Evolutionary conservation across 2,329 filamentous ascomycete genomes (phyloP).

Genomic region (Laburnicola sp.): DNA sequence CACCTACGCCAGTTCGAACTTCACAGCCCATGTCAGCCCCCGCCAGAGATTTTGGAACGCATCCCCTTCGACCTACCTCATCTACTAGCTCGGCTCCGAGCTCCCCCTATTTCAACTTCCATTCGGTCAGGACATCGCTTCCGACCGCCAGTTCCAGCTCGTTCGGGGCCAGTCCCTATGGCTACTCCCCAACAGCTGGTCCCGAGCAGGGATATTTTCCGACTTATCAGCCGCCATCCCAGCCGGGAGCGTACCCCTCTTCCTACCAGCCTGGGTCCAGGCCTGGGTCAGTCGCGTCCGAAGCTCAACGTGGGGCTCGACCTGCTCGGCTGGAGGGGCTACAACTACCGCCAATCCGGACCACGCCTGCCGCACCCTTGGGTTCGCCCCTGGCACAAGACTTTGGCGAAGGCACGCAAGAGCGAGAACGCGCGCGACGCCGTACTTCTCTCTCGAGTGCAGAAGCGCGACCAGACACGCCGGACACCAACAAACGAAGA

Average conservation of each 20-base stretch:
- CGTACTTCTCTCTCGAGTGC: slow-evolving; percentile 34
- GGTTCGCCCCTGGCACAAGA: slow-evolving; percentile 37
- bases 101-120: slow-evolving; percentile 42
- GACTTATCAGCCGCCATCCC: slow-evolving; percentile 32
- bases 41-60: slow-evolving; percentile 32
- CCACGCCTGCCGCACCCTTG: slow-evolving; percentile 30
- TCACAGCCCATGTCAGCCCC: slow-evolving; percentile 36
- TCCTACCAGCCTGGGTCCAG: slow-evolving; percentile 33
- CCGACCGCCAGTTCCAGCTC: slow-evolving; percentile 39
- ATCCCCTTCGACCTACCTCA: slow-evolving; percentile 32
- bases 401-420: slow-evolving; percentile 23
- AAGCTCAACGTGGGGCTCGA: slow-evolving; percentile 32
- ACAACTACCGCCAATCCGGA: slow-evolving; percentile 44
- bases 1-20: slow-evolving; percentile 32
- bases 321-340: slow-evolving; percentile 35
- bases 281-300: slow-evolving; percentile 31
- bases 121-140: slow-evolving; percentile 40
- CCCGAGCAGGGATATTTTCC: slow-evolving; percentile 41
- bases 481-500: slow-evolving; percentile 39
- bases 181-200: slow-evolving; percentile 41
- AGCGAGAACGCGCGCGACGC: slow-evolving; percentile 30
- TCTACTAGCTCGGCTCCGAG: slow-evolving; percentile 40
- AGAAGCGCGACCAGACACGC: slow-evolving; percentile 35
- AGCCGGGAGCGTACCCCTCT: slow-evolving; percentile 33
- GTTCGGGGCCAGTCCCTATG: slow-evolving; percentile 39